Conservation (phyloP, 2,329 filamentous ascomycete genomes). For the Fusarium scirpi region DNA sequence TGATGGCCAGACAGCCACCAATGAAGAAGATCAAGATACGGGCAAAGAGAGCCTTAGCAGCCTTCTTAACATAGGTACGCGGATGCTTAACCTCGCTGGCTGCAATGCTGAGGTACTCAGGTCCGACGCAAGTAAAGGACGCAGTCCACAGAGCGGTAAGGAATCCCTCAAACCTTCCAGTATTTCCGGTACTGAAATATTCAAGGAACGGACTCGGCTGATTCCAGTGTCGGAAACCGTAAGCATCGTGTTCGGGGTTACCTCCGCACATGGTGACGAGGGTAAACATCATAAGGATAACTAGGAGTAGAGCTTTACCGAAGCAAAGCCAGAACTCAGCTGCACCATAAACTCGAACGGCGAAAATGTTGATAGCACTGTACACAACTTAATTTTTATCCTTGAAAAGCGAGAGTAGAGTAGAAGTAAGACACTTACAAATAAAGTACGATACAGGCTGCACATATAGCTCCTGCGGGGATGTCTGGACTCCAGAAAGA, state of each 20-base stretch:
- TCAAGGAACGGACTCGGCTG: slow-evolving; percentile 66
- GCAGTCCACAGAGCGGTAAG: slow-evolving; percentile 71
- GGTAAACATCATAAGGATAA: slow-evolving; percentile 65
- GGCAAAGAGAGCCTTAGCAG: slow-evolving; percentile 64
- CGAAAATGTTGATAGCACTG: slow-evolving; percentile 55
- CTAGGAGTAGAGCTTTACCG: slow-evolving; percentile 55
- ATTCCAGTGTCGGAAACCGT: slow-evolving; percentile 76
- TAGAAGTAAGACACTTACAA: slow-evolving; percentile 41
- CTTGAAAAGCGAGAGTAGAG: no score
- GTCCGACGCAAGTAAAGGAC: slow-evolving; percentile 69
- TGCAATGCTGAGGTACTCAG: slow-evolving; percentile 72
- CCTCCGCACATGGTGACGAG: slow-evolving; percentile 72
- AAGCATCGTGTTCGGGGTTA: slow-evolving; percentile 65
- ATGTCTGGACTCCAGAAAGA: slow-evolving; percentile 59
- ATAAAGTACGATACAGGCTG: slow-evolving; percentile 58
- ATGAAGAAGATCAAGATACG: slow-evolving; percentile 52
- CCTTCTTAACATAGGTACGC: slow-evolving; percentile 66
- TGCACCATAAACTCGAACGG: slow-evolving; percentile 58
- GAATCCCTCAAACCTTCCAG: slow-evolving; percentile 76
- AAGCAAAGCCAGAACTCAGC: slow-evolving; percentile 60
- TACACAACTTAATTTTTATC: neutral
- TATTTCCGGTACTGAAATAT: slow-evolving; percentile 66
- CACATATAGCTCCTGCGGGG: slow-evolving; percentile 59
- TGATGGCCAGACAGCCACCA: slow-evolving; percentile 58
- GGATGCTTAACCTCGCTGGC: slow-evolving; percentile 74